Conservation (phyloP, 805 yeast genomes). For the Clavispora phyllophila region DNA sequence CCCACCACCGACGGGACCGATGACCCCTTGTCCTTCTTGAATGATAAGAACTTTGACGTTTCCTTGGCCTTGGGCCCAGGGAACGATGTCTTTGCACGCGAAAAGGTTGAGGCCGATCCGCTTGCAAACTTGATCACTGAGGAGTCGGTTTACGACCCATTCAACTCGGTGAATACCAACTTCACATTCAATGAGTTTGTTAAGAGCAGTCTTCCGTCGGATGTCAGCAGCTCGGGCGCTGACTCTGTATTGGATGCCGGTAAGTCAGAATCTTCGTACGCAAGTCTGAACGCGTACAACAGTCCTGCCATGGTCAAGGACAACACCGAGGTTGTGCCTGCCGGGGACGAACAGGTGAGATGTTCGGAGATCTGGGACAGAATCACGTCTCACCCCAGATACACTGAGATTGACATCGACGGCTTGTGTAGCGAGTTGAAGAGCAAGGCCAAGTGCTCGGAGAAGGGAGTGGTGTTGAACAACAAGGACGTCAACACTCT, state of each 20-base stretch:
- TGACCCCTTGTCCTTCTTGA: slow-evolving; percentile 46
- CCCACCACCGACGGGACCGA: slow-evolving; percentile 6
- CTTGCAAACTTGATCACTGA: slow-evolving; percentile 45
- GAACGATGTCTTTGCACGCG: slow-evolving; percentile 11
- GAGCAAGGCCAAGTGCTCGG: slow-evolving; percentile 91
- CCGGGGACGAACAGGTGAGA: slow-evolving; percentile 53
- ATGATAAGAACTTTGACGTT: slow-evolving; percentile 49
- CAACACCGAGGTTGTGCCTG: slow-evolving; percentile 55
- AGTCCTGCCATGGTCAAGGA: slow-evolving; percentile 19
- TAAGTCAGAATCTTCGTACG: slow-evolving; percentile 11
- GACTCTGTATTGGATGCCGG: slow-evolving; percentile 11
- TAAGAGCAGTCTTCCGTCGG: slow-evolving; percentile 27
- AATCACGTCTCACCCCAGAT: slow-evolving; percentile 88
- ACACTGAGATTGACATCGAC: slow-evolving; percentile 89
- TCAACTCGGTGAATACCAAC: slow-evolving; percentile 23
- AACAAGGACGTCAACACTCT: slow-evolving; percentile 68
- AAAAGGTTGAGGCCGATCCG: slow-evolving; percentile 28
- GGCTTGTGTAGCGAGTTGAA: slow-evolving; percentile 87
- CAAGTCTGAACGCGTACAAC: slow-evolving; percentile 11
- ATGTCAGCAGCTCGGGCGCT: slow-evolving; percentile 10
- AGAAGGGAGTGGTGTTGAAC: slow-evolving; percentile 83
- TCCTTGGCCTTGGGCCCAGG: slow-evolving; percentile 42
- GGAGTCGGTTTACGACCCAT: slow-evolving; percentile 54
- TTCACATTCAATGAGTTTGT: slow-evolving; percentile 37
- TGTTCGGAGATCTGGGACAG: slow-evolving; percentile 97